Evolutionary conservation across 1,284 basidiomycete genomes (phyloP).

Genomic region (Cutaneotrichosporon spelunceum): DNA sequence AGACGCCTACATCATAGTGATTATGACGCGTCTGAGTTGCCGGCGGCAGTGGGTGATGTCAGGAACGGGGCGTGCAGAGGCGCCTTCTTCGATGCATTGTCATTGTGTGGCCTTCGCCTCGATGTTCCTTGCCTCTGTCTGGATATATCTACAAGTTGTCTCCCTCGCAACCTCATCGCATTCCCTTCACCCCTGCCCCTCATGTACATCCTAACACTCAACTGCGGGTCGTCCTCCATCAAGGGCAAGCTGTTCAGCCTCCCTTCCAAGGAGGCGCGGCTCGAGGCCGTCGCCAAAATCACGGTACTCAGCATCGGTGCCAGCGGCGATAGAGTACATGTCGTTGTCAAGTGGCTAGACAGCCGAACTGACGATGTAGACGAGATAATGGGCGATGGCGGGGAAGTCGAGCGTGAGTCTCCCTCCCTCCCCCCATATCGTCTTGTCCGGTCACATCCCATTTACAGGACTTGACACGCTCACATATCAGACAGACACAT

Average conservation of each 20-base stretch:
- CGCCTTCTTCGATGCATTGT: neutral
- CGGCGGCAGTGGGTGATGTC: neutral
- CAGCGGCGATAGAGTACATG: constrained; percentile 45
- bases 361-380: constrained; percentile 30
- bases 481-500: constrained; percentile 39
- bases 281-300: constrained; percentile 33
- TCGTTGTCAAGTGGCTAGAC: constrained; percentile 35
- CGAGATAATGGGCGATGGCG: constrained; percentile 40
- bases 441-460: too few species aligned
- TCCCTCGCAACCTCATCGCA: constrained; percentile 8
- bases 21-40: neutral
- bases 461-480: too few species aligned
- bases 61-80: neutral
- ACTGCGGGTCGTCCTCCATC: constrained; percentile 53
- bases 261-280: constrained; percentile 21
- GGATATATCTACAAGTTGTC: neutral
- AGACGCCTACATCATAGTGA: neutral
- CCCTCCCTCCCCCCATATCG: neutral
- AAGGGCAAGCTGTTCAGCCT: constrained; percentile 50
- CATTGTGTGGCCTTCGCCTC: neutral
- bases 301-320: constrained; percentile 48
- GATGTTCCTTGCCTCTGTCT: neutral
- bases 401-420: constrained; percentile 42
- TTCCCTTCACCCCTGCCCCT: neutral
- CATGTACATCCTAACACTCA: constrained; percentile 49